A percentile compares a stretch with the other conserved stretches of the same genome.
Conservation (phyloP, 2,329 filamentous ascomycete genomes). For the Mycogone perniciosa region DNA sequence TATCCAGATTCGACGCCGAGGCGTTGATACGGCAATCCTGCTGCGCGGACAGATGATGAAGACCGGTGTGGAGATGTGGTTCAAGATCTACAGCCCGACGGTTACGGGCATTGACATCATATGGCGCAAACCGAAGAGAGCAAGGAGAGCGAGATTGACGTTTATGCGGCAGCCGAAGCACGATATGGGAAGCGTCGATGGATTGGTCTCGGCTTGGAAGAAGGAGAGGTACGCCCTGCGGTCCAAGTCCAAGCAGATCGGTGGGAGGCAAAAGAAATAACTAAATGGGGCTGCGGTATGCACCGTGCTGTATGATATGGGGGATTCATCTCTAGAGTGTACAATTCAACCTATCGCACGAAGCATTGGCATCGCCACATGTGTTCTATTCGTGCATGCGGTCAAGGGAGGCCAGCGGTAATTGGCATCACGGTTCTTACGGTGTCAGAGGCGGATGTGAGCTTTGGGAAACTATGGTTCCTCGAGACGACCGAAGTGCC, state of each 20-base stretch:
- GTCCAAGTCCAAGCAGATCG: constrained; percentile 26
- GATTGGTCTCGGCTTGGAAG: constrained; percentile 56
- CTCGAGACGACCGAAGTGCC: too few species aligned
- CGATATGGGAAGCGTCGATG: constrained; percentile 80
- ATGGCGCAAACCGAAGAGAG: constrained; percentile 76
- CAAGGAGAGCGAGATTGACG: constrained; percentile 78
- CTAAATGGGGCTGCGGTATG: background rate
- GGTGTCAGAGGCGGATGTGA: too few species aligned
- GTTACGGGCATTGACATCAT: constrained; percentile 90
- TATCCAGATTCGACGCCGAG: constrained; percentile 79
- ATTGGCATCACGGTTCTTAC: too few species aligned
- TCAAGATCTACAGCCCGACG: constrained; percentile 87
- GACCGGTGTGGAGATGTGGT: constrained; percentile 93
- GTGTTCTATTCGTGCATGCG: background rate
- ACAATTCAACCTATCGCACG: constrained; percentile 4
- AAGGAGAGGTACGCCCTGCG: constrained; percentile 38
- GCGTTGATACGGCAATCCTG: constrained; percentile 81
- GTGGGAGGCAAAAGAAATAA: constrained; percentile 16
- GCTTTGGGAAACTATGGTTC: too few species aligned
- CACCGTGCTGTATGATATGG: constrained; percentile 9
- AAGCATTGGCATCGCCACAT: background rate
- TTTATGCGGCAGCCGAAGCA: constrained; percentile 87
- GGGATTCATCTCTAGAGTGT: constrained; percentile 1
- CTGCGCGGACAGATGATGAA: constrained; percentile 81
- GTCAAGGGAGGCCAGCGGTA: background rate